Base-by-base conservation (phyloP, 23 red algal species). In the Pyropia yezoensis region DNA sequence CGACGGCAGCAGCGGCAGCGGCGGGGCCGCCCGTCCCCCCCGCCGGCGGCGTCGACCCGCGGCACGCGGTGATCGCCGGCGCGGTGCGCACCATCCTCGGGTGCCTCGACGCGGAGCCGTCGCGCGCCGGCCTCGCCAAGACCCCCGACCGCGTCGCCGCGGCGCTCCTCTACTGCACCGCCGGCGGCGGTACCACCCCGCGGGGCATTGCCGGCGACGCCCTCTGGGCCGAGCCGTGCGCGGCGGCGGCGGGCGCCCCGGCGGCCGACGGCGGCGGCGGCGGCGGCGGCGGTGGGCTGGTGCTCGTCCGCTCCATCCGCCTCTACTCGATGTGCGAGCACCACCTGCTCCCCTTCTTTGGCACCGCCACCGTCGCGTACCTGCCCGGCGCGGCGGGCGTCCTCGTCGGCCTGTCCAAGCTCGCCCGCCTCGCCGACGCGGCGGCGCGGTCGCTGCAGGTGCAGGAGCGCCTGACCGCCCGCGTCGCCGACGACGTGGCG, bases 311-410 rank as follows among this genome's bases (percentile, higher is more conserved):
- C 2, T 61, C 52, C 51, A 50, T 85, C 18, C 70, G 75, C 7
- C 11, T 85, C 33, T 76, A 62, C 52, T 85, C 80, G 27, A 55
- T 76, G 33, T 85, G 80, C 50, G 80, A 85, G 50, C 80, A 85
- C 27, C 80, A 85, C 60, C 23, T 85, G 53, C 57, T 85, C 30
- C 80, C 80, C 2, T 85, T 85, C 52, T 76, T 69, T 54, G 80
- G 80, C 8, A 78, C 18, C 14, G 77, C 70, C 49, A 24, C 49
- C 52, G 65, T 85, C 52, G 70, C 80, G 9, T 85, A 85, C 63
- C 7, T 85, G 8, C 80, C 80, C 1, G 21, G 56, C 18, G 39
- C 39, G 7, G 39, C 39, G 39, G 61, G 72, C 24, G 33, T 47
- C 8, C 56, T 85, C 11, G 45, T 85, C 50, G 80, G 80, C 0